Conservation (phyloP, 768 basidiomycete genomes). For the Hortiboletus flavorubellus region DNA sequence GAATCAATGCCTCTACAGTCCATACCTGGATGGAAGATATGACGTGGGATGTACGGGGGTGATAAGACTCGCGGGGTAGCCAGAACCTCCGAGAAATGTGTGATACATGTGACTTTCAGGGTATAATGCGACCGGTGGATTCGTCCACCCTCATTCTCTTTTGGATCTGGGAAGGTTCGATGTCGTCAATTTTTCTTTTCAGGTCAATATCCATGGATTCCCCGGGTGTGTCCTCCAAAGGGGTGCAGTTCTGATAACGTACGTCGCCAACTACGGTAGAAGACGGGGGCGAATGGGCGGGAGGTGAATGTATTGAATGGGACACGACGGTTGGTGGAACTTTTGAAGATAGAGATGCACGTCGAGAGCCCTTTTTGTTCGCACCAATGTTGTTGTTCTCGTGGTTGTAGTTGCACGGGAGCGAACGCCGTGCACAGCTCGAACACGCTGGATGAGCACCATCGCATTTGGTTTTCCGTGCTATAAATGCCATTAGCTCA, state of each 20-base stretch:
- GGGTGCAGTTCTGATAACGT: conserved; percentile 34
- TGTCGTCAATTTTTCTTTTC: conserved; percentile 57
- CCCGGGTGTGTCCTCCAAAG: conserved; percentile 39
- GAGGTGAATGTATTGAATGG: conserved; percentile 45
- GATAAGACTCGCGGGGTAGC: conserved; percentile 22
- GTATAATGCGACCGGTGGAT: conserved; percentile 48
- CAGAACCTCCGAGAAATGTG: conserved; percentile 19
- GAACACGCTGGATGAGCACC: conserved; percentile 83
- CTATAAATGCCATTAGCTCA: conserved; percentile 34
- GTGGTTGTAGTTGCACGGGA: conserved; percentile 80
- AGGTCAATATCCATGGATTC: conserved; percentile 52
- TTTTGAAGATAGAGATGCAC: conserved; percentile 52
- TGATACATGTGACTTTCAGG: conserved; percentile 40
- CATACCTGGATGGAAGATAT: conserved; percentile 28
- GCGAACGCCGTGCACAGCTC: conserved; percentile 72
- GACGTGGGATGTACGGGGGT: conserved; percentile 18
- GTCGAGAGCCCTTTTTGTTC: conserved; percentile 41
- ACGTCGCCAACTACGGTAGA: conserved; percentile 33
- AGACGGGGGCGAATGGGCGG: conserved; percentile 53
- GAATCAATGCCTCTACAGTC: conserved; percentile 27
- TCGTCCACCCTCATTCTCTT: conserved; percentile 76
- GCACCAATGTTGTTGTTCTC: conserved; percentile 39
- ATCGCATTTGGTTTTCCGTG: conserved; percentile 87
- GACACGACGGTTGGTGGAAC: conserved; percentile 19
- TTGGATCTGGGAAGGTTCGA: conserved; percentile 47